Conservation (phyloP, 75 land plant species). For the Azolla pinnata region DNA sequence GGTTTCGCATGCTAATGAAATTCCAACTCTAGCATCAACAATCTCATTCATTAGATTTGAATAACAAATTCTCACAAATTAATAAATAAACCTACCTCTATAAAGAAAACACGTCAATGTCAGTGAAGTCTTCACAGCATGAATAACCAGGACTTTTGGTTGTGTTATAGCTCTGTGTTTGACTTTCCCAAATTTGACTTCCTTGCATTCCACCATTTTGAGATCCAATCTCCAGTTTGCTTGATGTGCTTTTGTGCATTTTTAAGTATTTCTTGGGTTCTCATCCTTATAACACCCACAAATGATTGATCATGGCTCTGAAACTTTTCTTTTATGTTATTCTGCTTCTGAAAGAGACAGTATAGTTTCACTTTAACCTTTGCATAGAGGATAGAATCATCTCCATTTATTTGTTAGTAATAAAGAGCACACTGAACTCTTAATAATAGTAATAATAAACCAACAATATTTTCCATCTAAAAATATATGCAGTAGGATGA, state of each 20-base stretch:
- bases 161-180: neutral
- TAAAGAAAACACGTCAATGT: no score
- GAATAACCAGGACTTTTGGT: no score
- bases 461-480: neutral
- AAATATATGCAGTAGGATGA: neutral
- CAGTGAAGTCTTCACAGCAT: no score
- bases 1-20: no score
- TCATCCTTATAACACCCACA: neutral
- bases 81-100: no score
- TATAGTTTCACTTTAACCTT: neutral
- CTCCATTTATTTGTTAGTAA: neutral
- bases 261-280: neutral
- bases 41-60: no score
- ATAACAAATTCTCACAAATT: no score
- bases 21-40: no score
- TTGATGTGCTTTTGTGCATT: neutral
- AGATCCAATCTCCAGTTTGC: neutral
- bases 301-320: neutral
- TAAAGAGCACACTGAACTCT: neutral
- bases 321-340: neutral
- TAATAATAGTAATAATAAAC: neutral
- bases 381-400: neutral
- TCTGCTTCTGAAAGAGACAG: no score
- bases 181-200: no score
- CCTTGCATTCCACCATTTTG: conserved; percentile 3